Conservation (phyloP, 345 rosid species). For the Gossypium herbaceum region DNA sequence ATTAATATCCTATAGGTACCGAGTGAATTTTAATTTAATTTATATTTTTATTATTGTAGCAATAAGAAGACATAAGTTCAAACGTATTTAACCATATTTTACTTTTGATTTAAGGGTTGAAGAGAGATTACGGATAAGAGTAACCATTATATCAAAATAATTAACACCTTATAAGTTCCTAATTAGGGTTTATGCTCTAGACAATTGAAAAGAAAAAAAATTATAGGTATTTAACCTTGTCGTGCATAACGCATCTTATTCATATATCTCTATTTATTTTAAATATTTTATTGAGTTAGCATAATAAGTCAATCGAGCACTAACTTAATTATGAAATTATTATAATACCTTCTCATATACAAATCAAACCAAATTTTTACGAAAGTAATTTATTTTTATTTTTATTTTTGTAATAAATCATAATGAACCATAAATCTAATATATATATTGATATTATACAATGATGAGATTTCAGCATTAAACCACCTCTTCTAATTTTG, state of each 20-base stretch:
- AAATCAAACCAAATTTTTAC: too few species aligned
- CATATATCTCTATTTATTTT: neutral
- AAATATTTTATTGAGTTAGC: neutral
- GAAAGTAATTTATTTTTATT: too few species aligned
- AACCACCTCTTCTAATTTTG: neutral
- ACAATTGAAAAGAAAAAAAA: neutral
- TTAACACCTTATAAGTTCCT: neutral
- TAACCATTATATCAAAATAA: neutral
- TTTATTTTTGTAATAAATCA: too few species aligned
- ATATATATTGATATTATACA: too few species aligned
- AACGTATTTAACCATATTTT: too few species aligned
- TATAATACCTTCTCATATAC: too few species aligned
- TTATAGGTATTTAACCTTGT: neutral
- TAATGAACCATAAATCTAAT: too few species aligned
- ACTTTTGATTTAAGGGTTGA: too few species aligned
- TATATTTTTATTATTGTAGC: neutral
- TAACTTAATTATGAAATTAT: too few species aligned
- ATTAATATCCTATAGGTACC: neutral
- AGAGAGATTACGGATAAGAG: accelerated
- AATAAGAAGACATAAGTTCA: too few species aligned
- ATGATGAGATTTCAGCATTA: too few species aligned
- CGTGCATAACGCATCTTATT: neutral
- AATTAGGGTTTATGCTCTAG: neutral
- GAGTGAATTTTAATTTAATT: neutral
- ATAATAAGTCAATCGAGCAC: too few species aligned